phyloP scores from a whole-genome alignment of 768 basidiomycete genomes.

The Gautieria morchelliformis region DNA sequence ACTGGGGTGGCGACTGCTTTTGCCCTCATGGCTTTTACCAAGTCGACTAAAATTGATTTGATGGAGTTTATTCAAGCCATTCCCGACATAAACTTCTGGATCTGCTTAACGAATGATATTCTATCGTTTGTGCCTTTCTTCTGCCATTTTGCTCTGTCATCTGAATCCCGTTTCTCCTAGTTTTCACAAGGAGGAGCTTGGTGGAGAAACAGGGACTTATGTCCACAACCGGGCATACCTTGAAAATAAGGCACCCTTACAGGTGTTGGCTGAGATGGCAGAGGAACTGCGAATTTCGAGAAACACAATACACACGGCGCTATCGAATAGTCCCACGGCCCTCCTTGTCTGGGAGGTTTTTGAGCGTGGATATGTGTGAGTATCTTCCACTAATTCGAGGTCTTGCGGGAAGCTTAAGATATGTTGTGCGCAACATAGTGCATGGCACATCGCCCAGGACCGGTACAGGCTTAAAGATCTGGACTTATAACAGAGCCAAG shows the following conservation, averaged over 20 bases:
- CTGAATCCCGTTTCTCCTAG: background rate
- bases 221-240: background rate
- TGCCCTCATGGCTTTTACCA: background rate
- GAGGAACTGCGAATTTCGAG: background rate
- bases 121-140: background rate
- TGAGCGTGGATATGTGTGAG: too few relatives aligned
- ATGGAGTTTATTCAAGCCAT: background rate
- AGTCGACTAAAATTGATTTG: background rate
- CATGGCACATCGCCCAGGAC: too few relatives aligned
- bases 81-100: conserved; percentile 2
- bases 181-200: conserved; percentile 1
- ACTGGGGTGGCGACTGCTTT: background rate
- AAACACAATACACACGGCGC: background rate
- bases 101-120: background rate
- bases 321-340: too few relatives aligned
- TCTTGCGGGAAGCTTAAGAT: too few relatives aligned
- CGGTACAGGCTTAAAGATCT: too few relatives aligned
- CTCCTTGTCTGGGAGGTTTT: too few relatives aligned
- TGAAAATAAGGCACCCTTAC: background rate
- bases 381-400: too few relatives aligned
- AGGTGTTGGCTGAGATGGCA: background rate
- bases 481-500: too few relatives aligned
- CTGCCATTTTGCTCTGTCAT: background rate
- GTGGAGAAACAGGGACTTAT: background rate
- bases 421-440: too few relatives aligned